Base-by-base conservation (phyloP, 495 filamentous ascomycete species). In the Podospora sp. region DNA sequence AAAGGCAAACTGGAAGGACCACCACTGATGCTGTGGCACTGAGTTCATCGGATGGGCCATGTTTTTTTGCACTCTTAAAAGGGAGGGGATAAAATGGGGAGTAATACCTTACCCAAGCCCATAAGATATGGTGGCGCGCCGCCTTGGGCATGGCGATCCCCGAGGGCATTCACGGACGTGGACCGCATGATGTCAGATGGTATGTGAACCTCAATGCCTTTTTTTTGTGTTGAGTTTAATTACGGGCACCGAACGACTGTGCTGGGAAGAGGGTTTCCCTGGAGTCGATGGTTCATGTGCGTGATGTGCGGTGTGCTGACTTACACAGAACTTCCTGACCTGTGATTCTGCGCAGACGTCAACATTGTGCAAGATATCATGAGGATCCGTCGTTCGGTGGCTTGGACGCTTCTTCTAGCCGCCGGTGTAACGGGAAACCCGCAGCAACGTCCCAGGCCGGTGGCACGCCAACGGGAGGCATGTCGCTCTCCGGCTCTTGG, bases 141-240 rank as follows among this genome's bases (percentile, higher is more conserved):
- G 16, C 16, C 11, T 11, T 46, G 40, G 33, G 40, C 9, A 12
- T 46, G 40, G 40, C 40, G 40, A 46, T 46, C 40, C 40, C 40
- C 40, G 40, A 46, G 40, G 40, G 40, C 5, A 46, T 46, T 46
- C 40, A 46, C 16, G 40, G 9, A 2, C 16, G 12, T 60, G 26
- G 56, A 1, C 57, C 1, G 57, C 57, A 29, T 60, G 57, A 29
- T 60, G 57, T 55, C 52, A 55, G 52, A 55, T 55, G 57, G 33
- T 21, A 29, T 60, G 57, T 35, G 21, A 60, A 60, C 7, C 33
- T 11, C 25, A 40, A 27, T 29, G 6, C 40, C 2, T 12, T 4
- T 18, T 46, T 46, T 46, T 46, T 46, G 2, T 14, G 5, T 2
- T 46, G 5, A n/a, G 21, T 60, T 58, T 21, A 16, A 53, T 5